Percentiles rank a stretch among this genome's conserved stretches.
These are phyloP conservation scores for Sordariomycetes sp. DNA, from an alignment of 2,329 filamentous ascomycete species.

Conservation along the genomic window DNA sequence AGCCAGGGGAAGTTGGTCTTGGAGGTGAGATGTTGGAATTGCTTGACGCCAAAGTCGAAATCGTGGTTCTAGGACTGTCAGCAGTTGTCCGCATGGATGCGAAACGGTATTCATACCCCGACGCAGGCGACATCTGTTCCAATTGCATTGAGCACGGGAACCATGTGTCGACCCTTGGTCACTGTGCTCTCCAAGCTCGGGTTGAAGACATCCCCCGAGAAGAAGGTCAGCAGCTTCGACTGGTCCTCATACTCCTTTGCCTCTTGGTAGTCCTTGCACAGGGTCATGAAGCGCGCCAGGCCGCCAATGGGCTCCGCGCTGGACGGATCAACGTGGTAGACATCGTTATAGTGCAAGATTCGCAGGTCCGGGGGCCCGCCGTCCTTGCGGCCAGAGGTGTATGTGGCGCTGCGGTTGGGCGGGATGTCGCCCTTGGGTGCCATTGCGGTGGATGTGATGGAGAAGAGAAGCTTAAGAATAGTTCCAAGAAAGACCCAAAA, in stretches of 20 bases:
- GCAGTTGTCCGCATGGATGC: neutral
- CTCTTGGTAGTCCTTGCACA: slow-evolving; percentile 66
- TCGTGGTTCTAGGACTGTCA: slow-evolving; percentile 63
- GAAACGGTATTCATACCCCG: slow-evolving; percentile 39
- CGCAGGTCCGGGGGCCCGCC: slow-evolving; percentile 54
- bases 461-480: too few relatives aligned
- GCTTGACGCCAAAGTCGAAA: slow-evolving; percentile 79
- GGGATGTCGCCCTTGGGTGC: slow-evolving; percentile 4
- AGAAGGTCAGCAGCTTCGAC: slow-evolving; percentile 64
- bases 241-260: slow-evolving; percentile 52
- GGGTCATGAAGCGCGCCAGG: slow-evolving; percentile 68
- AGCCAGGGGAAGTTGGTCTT: slow-evolving; percentile 86
- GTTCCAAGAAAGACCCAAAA: too few relatives aligned
- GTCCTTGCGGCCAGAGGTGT: neutral
- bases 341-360: slow-evolving; percentile 88
- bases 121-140: slow-evolving; percentile 75
- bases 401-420: slow-evolving; percentile 2
- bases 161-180: slow-evolving; percentile 87
- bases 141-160: slow-evolving; percentile 70
- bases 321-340: slow-evolving; percentile 73
- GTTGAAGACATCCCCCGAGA: slow-evolving; percentile 90
- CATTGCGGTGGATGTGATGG: slow-evolving; percentile 4
- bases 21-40: slow-evolving; percentile 63
- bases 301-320: slow-evolving; percentile 80
- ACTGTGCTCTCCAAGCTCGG: slow-evolving; percentile 82